Percentiles rank a stretch among this genome's conserved stretches.
phyloP scores from a whole-genome alignment of 2,329 filamentous ascomycete genomes.

The Exophiala dermatitidis region DNA sequence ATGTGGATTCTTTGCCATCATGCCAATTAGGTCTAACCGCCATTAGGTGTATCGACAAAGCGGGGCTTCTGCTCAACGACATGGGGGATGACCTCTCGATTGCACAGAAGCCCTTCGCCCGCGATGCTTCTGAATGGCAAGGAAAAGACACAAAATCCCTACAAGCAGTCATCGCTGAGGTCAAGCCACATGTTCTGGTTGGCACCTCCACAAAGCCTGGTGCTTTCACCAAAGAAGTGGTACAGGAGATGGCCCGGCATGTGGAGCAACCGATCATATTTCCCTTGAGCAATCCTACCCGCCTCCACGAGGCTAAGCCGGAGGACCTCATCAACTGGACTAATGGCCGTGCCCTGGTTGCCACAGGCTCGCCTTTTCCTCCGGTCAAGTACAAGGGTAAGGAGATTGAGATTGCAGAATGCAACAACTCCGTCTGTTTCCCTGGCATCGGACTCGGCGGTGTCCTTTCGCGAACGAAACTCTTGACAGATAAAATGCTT shows the following conservation, averaged over 20 bases:
- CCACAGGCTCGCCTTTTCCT: constrained; percentile 75
- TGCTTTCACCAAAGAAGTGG: constrained; percentile 66
- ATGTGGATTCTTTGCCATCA: neutral
- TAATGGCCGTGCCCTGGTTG: constrained; percentile 66
- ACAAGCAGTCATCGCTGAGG: constrained; percentile 58
- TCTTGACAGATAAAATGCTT: constrained; percentile 70
- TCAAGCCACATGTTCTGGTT: constrained; percentile 74
- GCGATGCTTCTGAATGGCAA: constrained; percentile 40
- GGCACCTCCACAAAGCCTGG: constrained; percentile 74
- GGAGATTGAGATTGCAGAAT: constrained; percentile 62
- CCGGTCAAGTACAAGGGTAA: constrained; percentile 57
- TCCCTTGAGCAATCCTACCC: constrained; percentile 78
- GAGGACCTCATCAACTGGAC: constrained; percentile 73
- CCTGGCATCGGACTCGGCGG: constrained; percentile 77
- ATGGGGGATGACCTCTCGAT: constrained; percentile 55
- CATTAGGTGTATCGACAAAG: constrained; percentile 66
- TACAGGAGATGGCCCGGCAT: constrained; percentile 68
- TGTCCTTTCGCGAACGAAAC: constrained; percentile 60
- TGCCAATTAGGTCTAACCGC: neutral
- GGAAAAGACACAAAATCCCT: constrained; percentile 51
- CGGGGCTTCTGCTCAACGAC: constrained; percentile 63
- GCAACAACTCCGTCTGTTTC: constrained; percentile 82
- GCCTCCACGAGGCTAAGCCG: constrained; percentile 73
- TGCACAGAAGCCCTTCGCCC: constrained; percentile 62
- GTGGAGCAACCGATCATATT: constrained; percentile 68